phyloP scores from a whole-genome alignment of 2,329 filamentous ascomycete species.

The Aspergillus sp. region DNA sequence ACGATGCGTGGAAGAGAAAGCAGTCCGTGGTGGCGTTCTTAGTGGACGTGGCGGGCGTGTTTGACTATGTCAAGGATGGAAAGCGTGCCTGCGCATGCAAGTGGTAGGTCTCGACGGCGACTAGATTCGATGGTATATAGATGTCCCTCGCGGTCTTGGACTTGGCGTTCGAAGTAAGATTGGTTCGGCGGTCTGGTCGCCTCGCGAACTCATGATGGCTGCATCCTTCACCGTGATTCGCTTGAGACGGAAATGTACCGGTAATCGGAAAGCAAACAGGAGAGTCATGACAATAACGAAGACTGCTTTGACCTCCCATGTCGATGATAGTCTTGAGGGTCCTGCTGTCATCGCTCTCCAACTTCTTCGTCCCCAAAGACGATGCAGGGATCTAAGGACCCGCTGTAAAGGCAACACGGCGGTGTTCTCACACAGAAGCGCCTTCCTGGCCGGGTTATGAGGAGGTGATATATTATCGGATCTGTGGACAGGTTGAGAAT shows the following conservation, averaged over 20 bases:
- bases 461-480: conserved; percentile 1
- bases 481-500: conserved; percentile 1
- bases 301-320: neutral
- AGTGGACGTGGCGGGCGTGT: neutral
- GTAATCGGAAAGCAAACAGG: conserved; percentile 1
- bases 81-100: neutral
- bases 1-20: conserved; percentile 1
- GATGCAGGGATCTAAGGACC: neutral
- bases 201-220: conserved; percentile 1
- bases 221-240: conserved; percentile 1
- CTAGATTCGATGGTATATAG: conserved; percentile 1
- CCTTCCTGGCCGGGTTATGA: neutral
- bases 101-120: conserved; percentile 2
- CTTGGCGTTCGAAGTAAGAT: conserved; percentile 1
- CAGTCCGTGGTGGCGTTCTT: neutral
- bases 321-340: neutral
- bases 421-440: conserved; percentile 1
- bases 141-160: neutral
- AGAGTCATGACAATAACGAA: conserved; percentile 1
- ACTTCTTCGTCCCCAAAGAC: neutral
- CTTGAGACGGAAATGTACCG: conserved; percentile 3
- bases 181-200: neutral
- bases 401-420: conserved; percentile 1
- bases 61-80: neutral
- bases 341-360: conserved; percentile 1